These are phyloP conservation scores for Blastobotrys serpentis DNA, from an alignment of 1,139 yeast species.

Conservation along the genomic window DNA sequence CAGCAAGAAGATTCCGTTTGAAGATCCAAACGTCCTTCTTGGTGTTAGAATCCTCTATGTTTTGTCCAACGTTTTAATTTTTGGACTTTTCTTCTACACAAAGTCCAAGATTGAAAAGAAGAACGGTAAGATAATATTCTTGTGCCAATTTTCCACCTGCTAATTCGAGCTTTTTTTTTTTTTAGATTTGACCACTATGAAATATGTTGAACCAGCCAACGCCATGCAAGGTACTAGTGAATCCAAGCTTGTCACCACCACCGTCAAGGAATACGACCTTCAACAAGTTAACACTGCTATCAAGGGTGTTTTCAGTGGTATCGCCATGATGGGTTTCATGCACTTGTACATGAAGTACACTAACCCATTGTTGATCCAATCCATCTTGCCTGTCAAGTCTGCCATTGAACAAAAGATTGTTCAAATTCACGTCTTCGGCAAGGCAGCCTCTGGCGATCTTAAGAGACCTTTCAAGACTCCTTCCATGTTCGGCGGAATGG, in stretches of 20 bases:
- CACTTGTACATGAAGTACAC: constrained; percentile 97
- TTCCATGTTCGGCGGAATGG: constrained; percentile 72
- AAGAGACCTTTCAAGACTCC: constrained; percentile 96
- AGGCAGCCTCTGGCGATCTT: constrained; percentile 84
- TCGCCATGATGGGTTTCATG: constrained; percentile 99
- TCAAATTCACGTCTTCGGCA: constrained; percentile 83
- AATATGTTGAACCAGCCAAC: constrained; percentile 85
- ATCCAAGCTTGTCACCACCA: constrained; percentile 75
- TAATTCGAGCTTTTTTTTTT: background rate
- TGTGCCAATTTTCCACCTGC: background rate
- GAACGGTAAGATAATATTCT: constrained; percentile 47
- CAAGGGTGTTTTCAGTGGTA: constrained; percentile 79
- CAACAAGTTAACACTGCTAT: constrained; percentile 77
- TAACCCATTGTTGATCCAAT: constrained; percentile 95
- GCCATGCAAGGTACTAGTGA: constrained; percentile 76
- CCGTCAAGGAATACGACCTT: constrained; percentile 92
- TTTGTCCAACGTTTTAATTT: constrained; percentile 63
- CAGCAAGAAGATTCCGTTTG: constrained; percentile 85
- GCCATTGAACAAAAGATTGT: constrained; percentile 91
- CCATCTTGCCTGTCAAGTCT: constrained; percentile 82
- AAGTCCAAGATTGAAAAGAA: constrained; percentile 61
- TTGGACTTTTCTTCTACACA: constrained; percentile 64
- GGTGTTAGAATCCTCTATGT: constrained; percentile 76
- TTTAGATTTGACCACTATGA: constrained; percentile 77
- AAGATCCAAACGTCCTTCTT: constrained; percentile 71